Conservation (phyloP, 805 yeast genomes). For the Wickerhamiella siamensis region DNA sequence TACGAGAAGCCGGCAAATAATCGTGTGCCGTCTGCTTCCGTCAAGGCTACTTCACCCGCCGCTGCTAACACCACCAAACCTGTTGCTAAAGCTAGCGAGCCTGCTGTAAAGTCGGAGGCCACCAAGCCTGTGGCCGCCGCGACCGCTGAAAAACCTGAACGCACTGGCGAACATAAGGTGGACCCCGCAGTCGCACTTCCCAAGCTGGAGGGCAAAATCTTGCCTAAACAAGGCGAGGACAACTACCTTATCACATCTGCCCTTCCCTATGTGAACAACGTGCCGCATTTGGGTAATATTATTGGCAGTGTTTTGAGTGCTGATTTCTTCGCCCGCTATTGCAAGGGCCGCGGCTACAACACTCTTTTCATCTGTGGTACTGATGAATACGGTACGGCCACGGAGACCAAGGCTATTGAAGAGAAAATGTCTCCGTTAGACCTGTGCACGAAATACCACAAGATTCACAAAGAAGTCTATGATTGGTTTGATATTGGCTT, state of each 20-base stretch:
- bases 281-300: conserved; percentile 95
- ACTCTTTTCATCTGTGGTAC: conserved; percentile 88
- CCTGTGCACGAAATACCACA: conserved; percentile 81
- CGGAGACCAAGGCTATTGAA: conserved; percentile 95
- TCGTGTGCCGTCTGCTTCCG: conserved; percentile 4
- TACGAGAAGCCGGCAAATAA: conserved; percentile 10
- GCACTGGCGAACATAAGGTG: conserved; percentile 29
- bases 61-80: conserved; percentile 1
- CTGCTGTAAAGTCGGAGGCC: conserved; percentile 23
- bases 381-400: conserved; percentile 98
- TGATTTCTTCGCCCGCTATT: conserved; percentile 82
- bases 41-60: conserved; percentile 5
- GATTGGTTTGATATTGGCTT: conserved; percentile 95
- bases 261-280: conserved; percentile 93
- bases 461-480: conserved; percentile 76
- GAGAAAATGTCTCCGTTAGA: conserved; percentile 80
- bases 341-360: conserved; percentile 78
- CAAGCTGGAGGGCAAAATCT: conserved; percentile 26
- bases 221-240: conserved; percentile 58
- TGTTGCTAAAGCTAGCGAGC: not conserved
- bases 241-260: conserved; percentile 90
- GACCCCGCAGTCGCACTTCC: conserved; percentile 5
- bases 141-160: conserved; percentile 26
- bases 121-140: conserved; percentile 26
- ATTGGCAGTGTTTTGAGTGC: conserved; percentile 91